phyloP scores from a whole-genome alignment of 23 red algal genomes.

The Gracilariopsis chorda region DNA sequence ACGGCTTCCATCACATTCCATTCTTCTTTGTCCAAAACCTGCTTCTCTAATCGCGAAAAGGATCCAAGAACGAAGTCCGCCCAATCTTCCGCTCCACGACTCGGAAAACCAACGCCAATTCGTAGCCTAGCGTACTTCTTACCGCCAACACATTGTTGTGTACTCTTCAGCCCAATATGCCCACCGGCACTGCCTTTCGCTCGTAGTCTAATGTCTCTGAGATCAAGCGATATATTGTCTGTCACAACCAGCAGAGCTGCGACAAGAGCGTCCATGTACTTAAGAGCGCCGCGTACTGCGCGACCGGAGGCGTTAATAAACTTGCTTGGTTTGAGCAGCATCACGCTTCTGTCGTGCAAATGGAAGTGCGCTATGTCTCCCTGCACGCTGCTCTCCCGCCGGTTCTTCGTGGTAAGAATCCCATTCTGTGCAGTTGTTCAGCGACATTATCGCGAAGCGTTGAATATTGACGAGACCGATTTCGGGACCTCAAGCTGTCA shows the following conservation, averaged over 20 bases:
- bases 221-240: conserved; percentile 59
- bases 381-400: too few relatives aligned
- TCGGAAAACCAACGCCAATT: conserved; percentile 60
- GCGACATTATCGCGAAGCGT: too few relatives aligned
- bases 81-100: neutral
- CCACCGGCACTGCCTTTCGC: conserved; percentile 69
- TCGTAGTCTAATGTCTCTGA: conserved; percentile 56
- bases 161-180: conserved; percentile 82
- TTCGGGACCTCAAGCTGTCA: too few relatives aligned
- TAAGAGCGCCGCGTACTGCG: conserved; percentile 42
- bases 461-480: too few relatives aligned
- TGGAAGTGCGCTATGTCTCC: too few relatives aligned
- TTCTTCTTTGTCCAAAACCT: neutral
- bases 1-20: conserved; percentile 9
- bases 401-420: too few relatives aligned
- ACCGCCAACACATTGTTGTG: conserved; percentile 28
- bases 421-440: too few relatives aligned
- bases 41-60: conserved; percentile 37
- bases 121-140: conserved; percentile 57
- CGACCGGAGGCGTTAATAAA: conserved; percentile 79
- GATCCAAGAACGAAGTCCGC: conserved; percentile 58
- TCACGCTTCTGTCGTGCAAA: too few relatives aligned
- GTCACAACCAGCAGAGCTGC: conserved; percentile 55
- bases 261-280: neutral
- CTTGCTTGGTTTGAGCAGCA: conserved; percentile 76